phyloP scores from a whole-genome alignment of 2,329 filamentous ascomycete species.

The Trichoderma afroharzianum region DNA sequence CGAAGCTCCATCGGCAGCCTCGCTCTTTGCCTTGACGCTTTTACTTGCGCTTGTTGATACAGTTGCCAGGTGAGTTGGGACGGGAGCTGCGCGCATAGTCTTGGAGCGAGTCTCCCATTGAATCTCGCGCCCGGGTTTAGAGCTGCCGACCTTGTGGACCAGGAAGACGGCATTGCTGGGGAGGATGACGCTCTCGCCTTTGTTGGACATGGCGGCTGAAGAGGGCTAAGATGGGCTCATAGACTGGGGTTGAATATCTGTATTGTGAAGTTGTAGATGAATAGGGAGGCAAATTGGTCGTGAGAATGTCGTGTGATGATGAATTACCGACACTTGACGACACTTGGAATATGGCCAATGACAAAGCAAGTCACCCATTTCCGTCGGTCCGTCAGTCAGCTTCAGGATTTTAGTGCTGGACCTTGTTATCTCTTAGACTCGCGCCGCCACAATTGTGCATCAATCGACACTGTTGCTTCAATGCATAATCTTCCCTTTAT shows the following conservation, averaged over 20 bases:
- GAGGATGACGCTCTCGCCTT: conserved; percentile 12
- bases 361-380: background rate
- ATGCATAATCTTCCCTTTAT: background rate
- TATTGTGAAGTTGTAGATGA: background rate
- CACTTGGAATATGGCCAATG: background rate
- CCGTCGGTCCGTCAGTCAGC: background rate
- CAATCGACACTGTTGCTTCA: background rate
- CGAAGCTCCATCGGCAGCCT: background rate
- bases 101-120: conserved; percentile 13
- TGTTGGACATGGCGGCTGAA: background rate
- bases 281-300: background rate
- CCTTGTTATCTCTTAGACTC: background rate
- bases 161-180: conserved; percentile 12
- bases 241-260: background rate
- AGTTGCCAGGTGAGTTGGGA: background rate
- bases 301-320: background rate
- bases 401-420: conserved; percentile 2
- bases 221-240: background rate
- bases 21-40: background rate
- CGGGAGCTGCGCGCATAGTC: background rate
- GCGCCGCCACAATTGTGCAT: background rate
- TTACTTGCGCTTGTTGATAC: background rate
- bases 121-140: background rate
- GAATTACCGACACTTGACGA: background rate
- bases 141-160: conserved; percentile 11